Base-by-base conservation (phyloP, 257 asterid genomes). In the Perilla frutescens region DNA sequence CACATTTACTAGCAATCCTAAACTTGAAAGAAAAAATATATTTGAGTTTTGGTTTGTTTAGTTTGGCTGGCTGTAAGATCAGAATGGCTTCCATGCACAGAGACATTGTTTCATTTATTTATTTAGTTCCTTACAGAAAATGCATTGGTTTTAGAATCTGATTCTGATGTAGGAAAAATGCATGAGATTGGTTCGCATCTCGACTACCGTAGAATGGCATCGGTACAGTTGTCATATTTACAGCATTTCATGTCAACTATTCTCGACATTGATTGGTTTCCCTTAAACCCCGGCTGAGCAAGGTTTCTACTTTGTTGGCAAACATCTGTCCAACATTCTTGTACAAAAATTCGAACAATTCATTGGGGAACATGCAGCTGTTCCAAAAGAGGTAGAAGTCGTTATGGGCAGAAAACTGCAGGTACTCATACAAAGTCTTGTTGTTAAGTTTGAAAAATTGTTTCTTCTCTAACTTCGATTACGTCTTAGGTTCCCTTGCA, bases 351-450 rank as follows among this genome's bases (percentile, higher is more conserved):
- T 93, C 68, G 84, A 81, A 70, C 83, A 85, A 73, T 69, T 93
- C 74, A 74, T 88, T 43, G 96, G 91, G 66, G 84, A 88, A 7
- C 80, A 81, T 54, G 62, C 56, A 70, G 87, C 92, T 45, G 66
- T 81, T 72, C 88, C 93, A 5, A 96, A 91, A 68, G 93, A 84
- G 76, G 96, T 91, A 32, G 95, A 91, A 74, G 97, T 93, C 77
- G 89, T 93, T 76, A 93, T 93, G 98, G 98, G 98, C 50, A 89
- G 97, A 82, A 91, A 85, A 81, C 81, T 93, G 77, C 85, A 70
- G 84, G 98, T 93, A 78, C n/a, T n/a, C 13, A 36, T 34, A 3
- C 37, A 34, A 34, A 34, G 37, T 34, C 37, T 34, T 34, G 37
- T 3, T 3, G 3, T 34, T 34, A 34, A 34, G 37, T 34, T 34